These are phyloP conservation scores for Mycena sp. DNA, from an alignment of 1,284 basidiomycete species.

Conservation along the genomic window DNA sequence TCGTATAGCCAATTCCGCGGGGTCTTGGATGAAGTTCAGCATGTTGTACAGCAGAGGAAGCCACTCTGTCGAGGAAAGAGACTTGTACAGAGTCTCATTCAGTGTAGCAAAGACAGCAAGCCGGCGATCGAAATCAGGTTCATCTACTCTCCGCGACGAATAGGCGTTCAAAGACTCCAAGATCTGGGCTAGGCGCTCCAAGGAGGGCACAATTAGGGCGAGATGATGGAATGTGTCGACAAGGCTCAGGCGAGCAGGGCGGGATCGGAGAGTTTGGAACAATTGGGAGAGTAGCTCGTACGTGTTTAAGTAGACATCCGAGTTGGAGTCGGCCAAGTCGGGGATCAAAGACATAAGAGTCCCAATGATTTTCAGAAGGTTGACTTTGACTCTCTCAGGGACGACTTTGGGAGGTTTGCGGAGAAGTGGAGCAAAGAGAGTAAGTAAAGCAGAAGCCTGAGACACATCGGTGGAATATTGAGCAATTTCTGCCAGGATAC, in stretches of 20 bases:
- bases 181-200: conserved; percentile 62
- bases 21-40: conserved; percentile 90
- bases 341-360: conserved; percentile 80
- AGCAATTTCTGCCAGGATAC: conserved; percentile 84
- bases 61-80: conserved; percentile 76
- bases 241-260: conserved; percentile 74
- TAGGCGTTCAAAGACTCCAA: conserved; percentile 87
- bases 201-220: conserved; percentile 57
- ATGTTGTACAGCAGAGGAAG: conserved; percentile 86
- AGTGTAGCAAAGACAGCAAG: conserved; percentile 81
- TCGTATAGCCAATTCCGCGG: conserved; percentile 89
- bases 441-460: conserved; percentile 82
- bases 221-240: conserved; percentile 73
- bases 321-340: conserved; percentile 64
- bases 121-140: conserved; percentile 93
- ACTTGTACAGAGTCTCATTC: conserved; percentile 68
- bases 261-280: conserved; percentile 80
- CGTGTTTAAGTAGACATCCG: conserved; percentile 62
- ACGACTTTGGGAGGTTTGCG: conserved; percentile 81
- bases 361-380: conserved; percentile 83
- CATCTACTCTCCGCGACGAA: conserved; percentile 84
- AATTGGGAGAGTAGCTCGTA: conserved; percentile 79
- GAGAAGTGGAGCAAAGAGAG: conserved; percentile 85
- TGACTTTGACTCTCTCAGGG: conserved; percentile 88
- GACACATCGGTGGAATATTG: conserved; percentile 75